These are phyloP conservation scores for Chionographis japonica DNA, from an alignment of 106 monocot genomes.

Conservation along the genomic window DNA sequence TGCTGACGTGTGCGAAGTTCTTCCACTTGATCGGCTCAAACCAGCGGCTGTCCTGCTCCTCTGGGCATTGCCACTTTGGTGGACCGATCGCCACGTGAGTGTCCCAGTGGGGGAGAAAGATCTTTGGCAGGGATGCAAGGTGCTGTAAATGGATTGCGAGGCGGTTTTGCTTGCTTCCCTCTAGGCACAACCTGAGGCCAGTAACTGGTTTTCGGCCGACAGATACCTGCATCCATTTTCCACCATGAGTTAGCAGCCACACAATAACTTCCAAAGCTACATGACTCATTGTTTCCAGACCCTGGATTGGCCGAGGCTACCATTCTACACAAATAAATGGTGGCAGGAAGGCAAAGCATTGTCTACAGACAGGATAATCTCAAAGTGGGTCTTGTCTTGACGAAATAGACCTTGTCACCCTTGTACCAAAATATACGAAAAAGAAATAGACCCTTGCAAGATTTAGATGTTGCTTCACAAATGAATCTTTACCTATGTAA, in stretches of 20 bases:
- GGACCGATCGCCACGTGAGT: conserved; percentile 73
- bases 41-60: conserved; percentile 98
- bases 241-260: neutral
- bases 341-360: too few species aligned
- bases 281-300: too few species aligned
- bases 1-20: conserved; percentile 95
- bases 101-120: conserved; percentile 84
- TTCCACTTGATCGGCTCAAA: conserved; percentile 95
- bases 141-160: conserved; percentile 76
- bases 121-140: conserved; percentile 74
- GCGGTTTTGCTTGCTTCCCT: conserved; percentile 80
- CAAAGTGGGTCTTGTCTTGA: too few species aligned
- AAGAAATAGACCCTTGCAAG: too few species aligned
- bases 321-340: too few species aligned
- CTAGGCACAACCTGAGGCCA: conserved; percentile 64
- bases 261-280: neutral
- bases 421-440: too few species aligned
- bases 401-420: too few species aligned
- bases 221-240: conserved; percentile 52
- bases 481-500: too few species aligned
- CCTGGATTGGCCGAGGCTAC: too few species aligned
- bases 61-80: conserved; percentile 92
- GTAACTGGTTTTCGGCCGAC: conserved; percentile 88
- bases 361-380: too few species aligned
- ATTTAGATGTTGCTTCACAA: too few species aligned